Conservation (phyloP, 768 basidiomycete species). For the Suillus discolor region DNA sequence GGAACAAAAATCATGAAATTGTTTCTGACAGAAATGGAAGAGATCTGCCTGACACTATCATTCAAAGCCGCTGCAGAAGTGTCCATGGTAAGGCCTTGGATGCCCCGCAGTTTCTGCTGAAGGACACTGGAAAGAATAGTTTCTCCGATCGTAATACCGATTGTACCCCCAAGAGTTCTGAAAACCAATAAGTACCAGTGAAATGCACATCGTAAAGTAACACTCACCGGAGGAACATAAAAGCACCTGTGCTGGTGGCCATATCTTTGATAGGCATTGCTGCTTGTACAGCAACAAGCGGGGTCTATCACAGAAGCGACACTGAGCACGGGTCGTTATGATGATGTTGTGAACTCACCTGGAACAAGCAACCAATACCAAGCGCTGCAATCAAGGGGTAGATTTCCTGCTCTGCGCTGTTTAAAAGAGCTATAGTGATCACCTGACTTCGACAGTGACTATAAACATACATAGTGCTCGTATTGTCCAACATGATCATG, state of each 20-base stretch:
- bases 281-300: conserved; percentile 41
- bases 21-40: conserved; percentile 27
- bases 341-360: conserved; percentile 16
- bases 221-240: conserved; percentile 34
- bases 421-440: conserved; percentile 6
- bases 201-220: not conserved
- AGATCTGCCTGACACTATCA: conserved; percentile 48
- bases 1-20: not conserved
- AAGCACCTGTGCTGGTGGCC: conserved; percentile 44
- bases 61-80: conserved; percentile 48
- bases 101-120: conserved; percentile 16
- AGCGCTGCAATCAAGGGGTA: conserved; percentile 34
- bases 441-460: not conserved
- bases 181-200: conserved; percentile 3
- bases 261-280: conserved; percentile 50
- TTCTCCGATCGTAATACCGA: conserved; percentile 76
- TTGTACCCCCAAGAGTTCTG: conserved; percentile 71
- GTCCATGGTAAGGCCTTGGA: conserved; percentile 32
- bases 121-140: conserved; percentile 65
- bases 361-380: conserved; percentile 39
- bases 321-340: not conserved
- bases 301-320: conserved; percentile 18
- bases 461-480: conserved; percentile 29
- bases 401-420: conserved; percentile 34
- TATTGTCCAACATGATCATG: conserved; percentile 38